Evolutionary conservation across 371 early-diverging fungal species (phyloP), one percentile per base, ranked within the genome.

Genomic region (Zopfochytrium polystomum): DNA sequence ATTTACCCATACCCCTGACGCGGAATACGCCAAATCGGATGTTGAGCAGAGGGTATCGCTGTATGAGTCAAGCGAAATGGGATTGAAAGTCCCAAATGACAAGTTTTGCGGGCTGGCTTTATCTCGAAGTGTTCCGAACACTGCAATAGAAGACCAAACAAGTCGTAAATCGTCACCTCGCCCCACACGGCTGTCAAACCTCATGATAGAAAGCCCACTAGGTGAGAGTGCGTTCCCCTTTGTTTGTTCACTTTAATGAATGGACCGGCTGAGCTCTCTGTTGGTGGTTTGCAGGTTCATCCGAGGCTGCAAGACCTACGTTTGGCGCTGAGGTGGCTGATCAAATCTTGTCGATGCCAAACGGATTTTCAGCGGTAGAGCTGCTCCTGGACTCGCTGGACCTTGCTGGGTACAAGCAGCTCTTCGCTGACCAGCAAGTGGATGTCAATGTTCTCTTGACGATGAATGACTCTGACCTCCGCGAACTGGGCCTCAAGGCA

Each of bases 351-450:
- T 32, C 43, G 34, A 45, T n/a, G n/a, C n/a, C 59, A 32, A 49
- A 56, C 33, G 54, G 55, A 5, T 31, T 55, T 3, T 20, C 52
- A 15, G 50, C 63, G 20, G 50, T 62, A 5, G 32, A 42, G 9
- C 26, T 62, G 13, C 51, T 80, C 4, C 46, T 79, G 18, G 51
- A 63, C 27, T 61, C 67, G 18, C 56, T 76, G 31, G 77, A 67
- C 25, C 72, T 75, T 22, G 35, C 60, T 6, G 63, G 70, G 27
- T 72, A 76, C 58, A 26, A 58, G 9, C 49, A 51, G 18, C 22
- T 63, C 20, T 78, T 79, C 55, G 48, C 59, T n/a, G 71, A 73
- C 43, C 79, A 79, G 27, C 75, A 76, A 30, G 65, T 80, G 20
- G 79, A 79, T 55, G 68, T 73, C 56, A 52, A 58, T 9, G 70